Evolutionary conservation across 805 yeast genomes (phyloP), one percentile per base, ranked within the genome.

Genomic region (Kluyveromyces starmeri): DNA sequence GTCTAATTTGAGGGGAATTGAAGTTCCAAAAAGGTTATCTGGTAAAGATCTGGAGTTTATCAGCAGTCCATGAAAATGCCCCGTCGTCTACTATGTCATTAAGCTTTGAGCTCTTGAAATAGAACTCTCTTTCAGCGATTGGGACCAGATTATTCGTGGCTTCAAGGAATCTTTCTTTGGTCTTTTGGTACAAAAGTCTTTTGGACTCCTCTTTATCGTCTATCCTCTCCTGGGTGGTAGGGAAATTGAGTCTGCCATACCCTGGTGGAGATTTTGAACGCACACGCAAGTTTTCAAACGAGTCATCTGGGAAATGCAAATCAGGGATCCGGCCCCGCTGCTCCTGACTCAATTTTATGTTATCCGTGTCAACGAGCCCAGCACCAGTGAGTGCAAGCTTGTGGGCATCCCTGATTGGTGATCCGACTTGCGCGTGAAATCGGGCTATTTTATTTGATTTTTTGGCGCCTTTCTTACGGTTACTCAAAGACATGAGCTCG

Each of bases 211-310:
- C 39, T 42, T 61, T 63, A 37, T 67, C 73, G 27, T 48, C 55
- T 2, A 34, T 45, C 9, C 58, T 50, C 43, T 76, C 74, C 40
- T 73, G 81, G 0, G 80, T 70, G 4, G 56, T 58, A 0, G 83
- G 80, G 42, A 78, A 75, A 34, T 73, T 82, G 16, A 75, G 60
- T 25, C 73, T 53, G 42, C 72, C 75, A 52, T 67, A 74, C 1
- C 81, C 81, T 0, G 76, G 76, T 2, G 81, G 82, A 2, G 73
- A 62, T 3, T 61, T 59, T 0, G 65, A 64, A 27, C 67, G 51
- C 5, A 45, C 49, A 46, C 61, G 55, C 16, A 50, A 24, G 30
- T 58, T 51, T 13, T 50, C 58, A 33, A 56, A 56, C 7, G 41
- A 37, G 12, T 40, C 38, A 3, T 37, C 36, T 7, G 21, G n/a